Evolutionary conservation across 805 yeast species (phyloP), one percentile per base, ranked within the genome.

Genomic region (Teunomyces atbi): DNA sequence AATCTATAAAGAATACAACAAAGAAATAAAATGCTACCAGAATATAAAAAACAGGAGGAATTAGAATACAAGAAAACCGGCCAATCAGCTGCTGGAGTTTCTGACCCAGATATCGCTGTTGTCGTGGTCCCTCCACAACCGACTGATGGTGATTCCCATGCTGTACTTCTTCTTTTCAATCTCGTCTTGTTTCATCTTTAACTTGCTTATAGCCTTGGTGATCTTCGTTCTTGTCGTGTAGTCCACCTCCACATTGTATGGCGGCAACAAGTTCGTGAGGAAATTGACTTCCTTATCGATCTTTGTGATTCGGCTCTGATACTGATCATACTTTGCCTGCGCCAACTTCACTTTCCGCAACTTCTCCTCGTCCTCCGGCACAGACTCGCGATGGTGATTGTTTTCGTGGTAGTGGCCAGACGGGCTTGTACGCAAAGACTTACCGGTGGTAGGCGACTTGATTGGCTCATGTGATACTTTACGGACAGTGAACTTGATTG

Each of bases 81-180:
- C 18, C 18, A 18, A 29, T 34, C 54, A 54, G 37, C 58, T 52
- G 45, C 59, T 56, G 18, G 59, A 61, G 6, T 56, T 57, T 40
- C 73, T 59, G 23, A 72, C 74, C 76, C 76, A 72, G 35, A 71
- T 65, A 41, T 69, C 74, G 47, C 62, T 68, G 42, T 68, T 74
- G 46, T 71, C 75, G 41, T 62, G 62, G 33, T 58, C 73, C 44
- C 77, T 60, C 75, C 76, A 71, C 51, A 71, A 61, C 42, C 76
- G 61, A 49, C 75, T 69, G 32, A 72, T 62, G 21, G 69, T 59
- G 29, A 71, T 71, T 1, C 77, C 77, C 50, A 71, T 58, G 30
- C 60, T 58, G 50, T 72, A 70, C 56, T 68, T 70, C 48, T 66
- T 68, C 62, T 69, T 71, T 39, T 64, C 69, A 34, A 71, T 51